Evolutionary conservation across 2,329 filamentous ascomycete genomes (phyloP).

Genomic region (Cercospora nicotianae): DNA sequence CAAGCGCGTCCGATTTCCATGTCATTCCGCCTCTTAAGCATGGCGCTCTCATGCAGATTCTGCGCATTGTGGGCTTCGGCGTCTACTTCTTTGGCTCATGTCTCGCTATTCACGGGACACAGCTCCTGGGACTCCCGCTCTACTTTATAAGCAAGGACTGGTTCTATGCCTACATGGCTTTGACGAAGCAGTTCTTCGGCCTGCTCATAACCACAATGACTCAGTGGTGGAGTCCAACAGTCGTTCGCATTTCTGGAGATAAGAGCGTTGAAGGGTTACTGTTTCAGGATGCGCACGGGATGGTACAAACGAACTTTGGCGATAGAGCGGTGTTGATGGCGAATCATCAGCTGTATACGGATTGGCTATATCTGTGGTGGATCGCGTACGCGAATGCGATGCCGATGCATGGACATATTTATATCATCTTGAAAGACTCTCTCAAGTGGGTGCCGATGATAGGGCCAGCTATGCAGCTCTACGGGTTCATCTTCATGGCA

Average conservation of each 20-base stretch:
- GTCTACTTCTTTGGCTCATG: conserved; percentile 49
- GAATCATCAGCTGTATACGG: conserved; percentile 75
- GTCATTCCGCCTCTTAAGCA: conserved; percentile 39
- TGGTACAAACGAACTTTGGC: conserved; percentile 73
- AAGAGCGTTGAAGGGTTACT: conserved; percentile 75
- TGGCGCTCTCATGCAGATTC: conserved; percentile 44
- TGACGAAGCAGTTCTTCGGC: conserved; percentile 83
- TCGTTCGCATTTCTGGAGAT: conserved; percentile 79
- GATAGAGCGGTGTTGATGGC: conserved; percentile 79
- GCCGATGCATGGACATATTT: conserved; percentile 78
- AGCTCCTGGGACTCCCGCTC: conserved; percentile 70
- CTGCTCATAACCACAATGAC: conserved; percentile 76
- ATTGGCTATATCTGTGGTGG: conserved; percentile 96
- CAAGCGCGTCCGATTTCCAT: background rate
- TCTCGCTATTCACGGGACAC: conserved; percentile 59
- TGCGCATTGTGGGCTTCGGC: conserved; percentile 48
- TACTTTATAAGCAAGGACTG: conserved; percentile 72
- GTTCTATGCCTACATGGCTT: conserved; percentile 81
- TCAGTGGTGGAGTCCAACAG: conserved; percentile 78
- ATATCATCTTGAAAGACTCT: conserved; percentile 87
- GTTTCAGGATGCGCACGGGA: conserved; percentile 65
- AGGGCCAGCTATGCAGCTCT: conserved; percentile 81
- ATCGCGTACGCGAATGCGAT: conserved; percentile 67
- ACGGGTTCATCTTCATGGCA: conserved; percentile 90
- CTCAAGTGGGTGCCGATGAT: conserved; percentile 80